phyloP scores from a whole-genome alignment of 140 eudicot genomes.

The Anethum foeniculum region DNA sequence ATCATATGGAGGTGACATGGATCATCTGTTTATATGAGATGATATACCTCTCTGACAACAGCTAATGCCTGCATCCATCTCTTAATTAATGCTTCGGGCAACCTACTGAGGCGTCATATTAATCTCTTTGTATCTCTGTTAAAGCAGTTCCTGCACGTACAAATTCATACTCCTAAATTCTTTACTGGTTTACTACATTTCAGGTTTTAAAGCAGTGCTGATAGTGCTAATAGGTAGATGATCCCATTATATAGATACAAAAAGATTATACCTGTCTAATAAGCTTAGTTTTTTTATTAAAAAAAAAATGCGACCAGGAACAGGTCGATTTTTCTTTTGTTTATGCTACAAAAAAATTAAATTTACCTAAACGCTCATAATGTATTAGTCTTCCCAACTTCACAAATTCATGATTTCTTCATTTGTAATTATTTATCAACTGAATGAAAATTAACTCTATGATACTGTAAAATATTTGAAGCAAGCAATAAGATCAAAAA shows the following conservation, averaged over 20 bases:
- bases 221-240: background rate
- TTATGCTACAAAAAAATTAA: background rate
- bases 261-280: background rate
- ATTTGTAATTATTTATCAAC: background rate
- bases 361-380: background rate
- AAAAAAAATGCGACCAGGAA: background rate
- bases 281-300: no score
- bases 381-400: background rate
- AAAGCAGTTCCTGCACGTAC: slow-evolving; percentile 13
- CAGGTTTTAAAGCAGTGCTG: background rate
- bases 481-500: background rate
- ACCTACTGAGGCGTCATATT: background rate
- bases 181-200: background rate
- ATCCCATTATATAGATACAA: background rate
- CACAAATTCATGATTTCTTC: background rate
- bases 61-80: background rate
- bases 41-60: slow-evolving; percentile 11
- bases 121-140: background rate
- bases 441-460: background rate
- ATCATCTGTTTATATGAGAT: background rate
- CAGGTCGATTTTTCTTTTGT: background rate
- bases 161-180: background rate
- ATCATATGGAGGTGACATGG: background rate
- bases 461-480: background rate
- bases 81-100: background rate